A percentile compares a stretch with the other conserved stretches of the same genome.
Evolutionary conservation across 371 early-diverging fungal species (phyloP).

Genomic region (Mortierella sp.): DNA sequence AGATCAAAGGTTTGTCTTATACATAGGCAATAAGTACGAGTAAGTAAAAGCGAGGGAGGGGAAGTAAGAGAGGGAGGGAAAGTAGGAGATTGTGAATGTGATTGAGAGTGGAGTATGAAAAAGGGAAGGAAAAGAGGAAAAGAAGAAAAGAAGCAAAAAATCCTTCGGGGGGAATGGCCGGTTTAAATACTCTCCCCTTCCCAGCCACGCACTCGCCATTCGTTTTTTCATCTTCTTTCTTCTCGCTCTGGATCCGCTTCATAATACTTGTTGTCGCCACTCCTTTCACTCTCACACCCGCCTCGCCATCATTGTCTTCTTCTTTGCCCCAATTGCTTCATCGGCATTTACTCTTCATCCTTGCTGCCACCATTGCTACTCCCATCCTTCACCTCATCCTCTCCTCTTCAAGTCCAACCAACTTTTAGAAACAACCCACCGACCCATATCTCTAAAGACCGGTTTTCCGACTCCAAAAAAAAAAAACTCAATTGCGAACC

Average conservation of each 20-base stretch:
- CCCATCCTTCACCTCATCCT: background rate
- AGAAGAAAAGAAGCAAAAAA: conserved; percentile 5
- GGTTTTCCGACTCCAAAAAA: background rate
- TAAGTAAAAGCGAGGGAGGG: background rate
- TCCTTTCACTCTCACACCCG: background rate
- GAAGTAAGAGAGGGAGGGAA: conserved; percentile 4
- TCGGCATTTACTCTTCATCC: background rate
- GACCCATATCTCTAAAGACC: background rate
- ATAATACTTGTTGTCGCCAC: background rate
- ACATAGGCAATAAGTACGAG: background rate
- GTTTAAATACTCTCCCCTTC: background rate
- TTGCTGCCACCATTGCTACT: background rate
- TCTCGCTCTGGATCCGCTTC: background rate
- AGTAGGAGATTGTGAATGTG: background rate
- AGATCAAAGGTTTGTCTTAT: background rate
- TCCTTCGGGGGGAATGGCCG: background rate
- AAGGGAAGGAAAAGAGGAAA: background rate
- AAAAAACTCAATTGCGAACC: conserved; percentile 24
- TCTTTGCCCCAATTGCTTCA: background rate
- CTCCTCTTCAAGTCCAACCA: background rate
- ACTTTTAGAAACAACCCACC: background rate
- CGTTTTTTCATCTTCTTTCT: background rate
- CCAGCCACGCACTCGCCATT: background rate
- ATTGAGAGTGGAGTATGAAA: background rate
- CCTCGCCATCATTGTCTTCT: background rate